Conservation (phyloP, 768 basidiomycete species). For the Ramaria sp. region DNA sequence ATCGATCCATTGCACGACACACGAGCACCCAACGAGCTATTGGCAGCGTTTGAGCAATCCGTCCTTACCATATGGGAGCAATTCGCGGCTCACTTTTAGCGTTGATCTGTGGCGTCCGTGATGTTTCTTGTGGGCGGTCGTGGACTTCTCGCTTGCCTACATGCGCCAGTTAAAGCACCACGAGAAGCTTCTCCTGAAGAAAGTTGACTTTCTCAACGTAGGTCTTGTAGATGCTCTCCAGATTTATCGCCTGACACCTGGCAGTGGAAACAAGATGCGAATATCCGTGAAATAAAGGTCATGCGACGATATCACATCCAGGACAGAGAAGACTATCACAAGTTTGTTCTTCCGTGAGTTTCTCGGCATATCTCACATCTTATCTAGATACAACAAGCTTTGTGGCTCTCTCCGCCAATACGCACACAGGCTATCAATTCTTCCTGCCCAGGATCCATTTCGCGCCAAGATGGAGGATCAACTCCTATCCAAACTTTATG, state of each 20-base stretch:
- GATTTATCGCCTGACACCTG: constrained; percentile 5
- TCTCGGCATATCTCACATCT: background rate
- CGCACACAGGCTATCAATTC: constrained; percentile 77
- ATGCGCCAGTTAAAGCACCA: constrained; percentile 94
- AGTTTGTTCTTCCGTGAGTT: constrained; percentile 31
- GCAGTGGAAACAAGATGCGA: constrained; percentile 96
- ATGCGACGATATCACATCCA: constrained; percentile 96
- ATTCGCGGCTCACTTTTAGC: background rate
- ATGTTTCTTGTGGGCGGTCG: background rate
- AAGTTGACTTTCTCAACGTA: constrained; percentile 94
- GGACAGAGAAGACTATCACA: constrained; percentile 89
- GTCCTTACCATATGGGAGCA: too few relatives aligned
- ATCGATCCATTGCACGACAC: too few relatives aligned
- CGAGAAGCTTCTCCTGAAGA: constrained; percentile 89
- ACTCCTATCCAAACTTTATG: constrained; percentile 90
- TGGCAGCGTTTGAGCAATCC: too few relatives aligned
- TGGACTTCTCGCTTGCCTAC: background rate
- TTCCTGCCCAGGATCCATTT: constrained; percentile 85
- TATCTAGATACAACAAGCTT: constrained; percentile 79
- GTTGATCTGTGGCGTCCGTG: constrained; percentile 1
- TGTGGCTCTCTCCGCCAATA: constrained; percentile 78
- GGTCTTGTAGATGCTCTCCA: constrained; percentile 20
- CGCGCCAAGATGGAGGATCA: constrained; percentile 75
- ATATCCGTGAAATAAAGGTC: constrained; percentile 82
- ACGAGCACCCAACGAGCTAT: too few relatives aligned